Evolutionary conservation across 192 early-diverging fungal species (phyloP).

Genomic region (Kickxella alabastrina): DNA sequence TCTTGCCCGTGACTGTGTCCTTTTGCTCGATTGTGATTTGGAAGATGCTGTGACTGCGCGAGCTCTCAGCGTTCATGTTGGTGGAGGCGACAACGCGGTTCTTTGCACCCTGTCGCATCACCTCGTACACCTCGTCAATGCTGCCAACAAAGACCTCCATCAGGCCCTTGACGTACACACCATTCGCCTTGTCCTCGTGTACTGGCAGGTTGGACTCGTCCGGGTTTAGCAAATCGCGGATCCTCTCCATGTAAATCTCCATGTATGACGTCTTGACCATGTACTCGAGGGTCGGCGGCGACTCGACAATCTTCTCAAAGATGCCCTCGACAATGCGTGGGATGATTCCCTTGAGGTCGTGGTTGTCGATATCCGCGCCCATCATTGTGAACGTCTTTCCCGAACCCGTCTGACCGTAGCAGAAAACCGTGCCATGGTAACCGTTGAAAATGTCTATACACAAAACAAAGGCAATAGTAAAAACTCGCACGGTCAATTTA

Average conservation of each 20-base stretch:
- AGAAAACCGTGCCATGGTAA: constrained; percentile 99
- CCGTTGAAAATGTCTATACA: constrained; percentile 86
- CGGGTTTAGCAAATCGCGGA: constrained; percentile 88
- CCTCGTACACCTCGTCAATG: constrained; percentile 93
- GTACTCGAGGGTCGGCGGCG: constrained; percentile 92
- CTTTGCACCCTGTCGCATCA: constrained; percentile 89
- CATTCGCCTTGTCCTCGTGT: constrained; percentile 94
- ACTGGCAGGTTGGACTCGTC: constrained; percentile 88
- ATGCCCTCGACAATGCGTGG: constrained; percentile 96
- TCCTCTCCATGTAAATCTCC: constrained; percentile 99
- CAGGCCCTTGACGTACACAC: constrained; percentile 98
- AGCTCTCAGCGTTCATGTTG: constrained; percentile 99
- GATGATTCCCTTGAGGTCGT: constrained; percentile 88
- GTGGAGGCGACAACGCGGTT: constrained; percentile 88
- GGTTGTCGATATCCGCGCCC: constrained; percentile 93
- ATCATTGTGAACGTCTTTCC: constrained; percentile 99
- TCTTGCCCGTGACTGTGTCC: constrained; percentile 83
- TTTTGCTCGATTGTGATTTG: constrained; percentile 94
- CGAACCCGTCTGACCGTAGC: constrained; percentile 98
- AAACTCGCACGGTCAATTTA: too few species aligned
- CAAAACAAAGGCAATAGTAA: neutral
- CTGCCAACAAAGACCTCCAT: constrained; percentile 96
- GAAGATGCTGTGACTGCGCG: constrained; percentile 97
- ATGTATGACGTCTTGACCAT: constrained; percentile 99
- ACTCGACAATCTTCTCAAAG: constrained; percentile 85